These are phyloP conservation scores for Scheffersomyces ergatensis DNA, from an alignment of 805 yeast species.

Conservation along the genomic window DNA sequence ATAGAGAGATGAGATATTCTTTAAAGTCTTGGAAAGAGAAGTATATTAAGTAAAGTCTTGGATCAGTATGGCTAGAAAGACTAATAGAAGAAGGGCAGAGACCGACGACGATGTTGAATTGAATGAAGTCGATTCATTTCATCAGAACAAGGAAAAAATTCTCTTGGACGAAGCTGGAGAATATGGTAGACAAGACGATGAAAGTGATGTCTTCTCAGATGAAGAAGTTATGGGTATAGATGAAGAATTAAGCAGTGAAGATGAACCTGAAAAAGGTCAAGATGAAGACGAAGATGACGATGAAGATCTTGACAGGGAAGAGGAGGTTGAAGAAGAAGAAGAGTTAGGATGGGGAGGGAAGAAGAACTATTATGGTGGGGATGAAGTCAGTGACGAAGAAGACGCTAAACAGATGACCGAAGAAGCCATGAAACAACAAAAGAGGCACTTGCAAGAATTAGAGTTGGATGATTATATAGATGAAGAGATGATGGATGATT, in stretches of 20 bases:
- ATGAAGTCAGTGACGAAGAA: slow-evolving; percentile 68
- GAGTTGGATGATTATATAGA: slow-evolving; percentile 61
- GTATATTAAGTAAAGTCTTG: too few relatives aligned
- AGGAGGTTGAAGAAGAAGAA: slow-evolving; percentile 23
- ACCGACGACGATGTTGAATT: slow-evolving; percentile 36
- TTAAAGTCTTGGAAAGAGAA: too few relatives aligned
- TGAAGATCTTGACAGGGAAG: slow-evolving; percentile 35
- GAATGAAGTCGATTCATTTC: slow-evolving; percentile 70
- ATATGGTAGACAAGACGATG: slow-evolving; percentile 20
- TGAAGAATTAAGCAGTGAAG: slow-evolving; percentile 42
- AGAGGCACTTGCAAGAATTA: slow-evolving; percentile 66
- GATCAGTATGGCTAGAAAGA: slow-evolving; percentile 18
- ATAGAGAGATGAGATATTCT: slow-evolving; percentile 8
- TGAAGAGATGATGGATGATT: slow-evolving; percentile 76
- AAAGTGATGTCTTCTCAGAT: slow-evolving; percentile 34
- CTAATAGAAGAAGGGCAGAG: slow-evolving; percentile 8
- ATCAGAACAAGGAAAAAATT: slow-evolving; percentile 55
- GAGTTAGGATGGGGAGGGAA: slow-evolving; percentile 46
- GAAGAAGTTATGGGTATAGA: slow-evolving; percentile 49
- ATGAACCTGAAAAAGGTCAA: slow-evolving; percentile 44
- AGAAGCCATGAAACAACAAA: slow-evolving; percentile 86
- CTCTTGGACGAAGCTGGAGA: slow-evolving; percentile 57
- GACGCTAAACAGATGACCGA: slow-evolving; percentile 75
- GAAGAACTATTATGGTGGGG: slow-evolving; percentile 58
- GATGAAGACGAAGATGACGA: slow-evolving; percentile 45